Evolutionary conservation across 2,329 filamentous ascomycete species (phyloP), one percentile per base, ranked within the genome.

Genomic region (Tolypocladium amazonense): DNA sequence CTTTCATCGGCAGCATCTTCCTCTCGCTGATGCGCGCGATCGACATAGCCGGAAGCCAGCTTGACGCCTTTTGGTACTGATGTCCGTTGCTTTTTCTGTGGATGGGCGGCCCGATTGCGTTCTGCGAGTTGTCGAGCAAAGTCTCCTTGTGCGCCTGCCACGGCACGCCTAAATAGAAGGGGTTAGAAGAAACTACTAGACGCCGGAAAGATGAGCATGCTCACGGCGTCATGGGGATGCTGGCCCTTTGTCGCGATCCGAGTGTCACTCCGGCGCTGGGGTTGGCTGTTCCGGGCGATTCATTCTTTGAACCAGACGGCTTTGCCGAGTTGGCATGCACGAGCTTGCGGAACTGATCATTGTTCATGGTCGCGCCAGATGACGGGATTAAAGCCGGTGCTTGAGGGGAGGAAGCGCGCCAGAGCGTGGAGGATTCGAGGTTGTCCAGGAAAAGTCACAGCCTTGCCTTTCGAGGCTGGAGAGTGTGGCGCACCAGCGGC

Each of bases 141-240:
- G 59, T 94, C 88, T 58, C 82, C 76, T 58, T 82, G 81, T 4
- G 67, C 61, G n/a, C 68, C 67, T 15, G 67, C 72, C 25, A 92
- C 79, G 30, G 88, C 85, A 57, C 90, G 88, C 18, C 87, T 89
- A 60, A 15, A 61, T 35, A 18, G 56, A 33, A 15, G 35, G 53
- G 14, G 65, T 74, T 58, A 74, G 68, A 11, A 15, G 1, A n/a
- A 0, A 43, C 3, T 3, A 43, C 30, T 3, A 12, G 30, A 4
- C 18, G 38, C 9, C n/a, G 23, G 37, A 7, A 50, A n/a, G 35
- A 37, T 8, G 37, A 9, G 33, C 11, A 47, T 15, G 79, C 86
- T 68, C 81, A 92, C 88, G 93, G 93, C 56, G 93, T 97, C 93
- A 97, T 97, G 60, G 91, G 91, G 62, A 96, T 93, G 73, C 84